Conservation (phyloP, 2,329 filamentous ascomycete species). For the Aspergillus neoniger region DNA sequence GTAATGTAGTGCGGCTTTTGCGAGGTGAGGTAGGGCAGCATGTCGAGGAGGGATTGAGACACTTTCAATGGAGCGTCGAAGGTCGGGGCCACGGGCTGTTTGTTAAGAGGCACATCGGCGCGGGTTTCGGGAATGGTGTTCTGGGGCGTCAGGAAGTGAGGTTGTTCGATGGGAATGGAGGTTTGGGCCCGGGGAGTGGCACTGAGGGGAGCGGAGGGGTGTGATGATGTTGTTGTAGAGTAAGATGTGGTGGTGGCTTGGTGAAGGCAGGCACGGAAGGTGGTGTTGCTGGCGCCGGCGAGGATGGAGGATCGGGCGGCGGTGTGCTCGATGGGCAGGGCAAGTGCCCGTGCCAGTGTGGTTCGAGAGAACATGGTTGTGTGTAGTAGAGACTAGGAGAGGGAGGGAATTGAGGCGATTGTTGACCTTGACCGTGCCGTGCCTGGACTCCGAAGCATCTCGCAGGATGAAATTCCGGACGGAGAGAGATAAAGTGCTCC, state of each 20-base stretch:
- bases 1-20: conserved; percentile 52
- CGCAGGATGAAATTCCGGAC: conserved; percentile 36
- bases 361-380: conserved; percentile 42
- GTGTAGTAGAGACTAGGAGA: not conserved
- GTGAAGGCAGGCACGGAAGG: conserved; percentile 45
- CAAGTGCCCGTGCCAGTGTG: conserved; percentile 31
- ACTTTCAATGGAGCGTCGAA: conserved; percentile 44
- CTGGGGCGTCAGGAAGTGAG: conserved; percentile 16
- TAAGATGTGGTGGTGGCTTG: conserved; percentile 35
- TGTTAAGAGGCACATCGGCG: conserved; percentile 31
- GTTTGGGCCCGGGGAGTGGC: conserved; percentile 30
- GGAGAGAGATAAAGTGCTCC: conserved; percentile 23
- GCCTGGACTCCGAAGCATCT: not conserved
- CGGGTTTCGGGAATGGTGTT: conserved; percentile 20
- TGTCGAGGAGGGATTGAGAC: conserved; percentile 43
- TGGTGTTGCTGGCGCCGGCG: conserved; percentile 27
- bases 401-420: conserved; percentile 2
- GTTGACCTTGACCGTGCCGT: not conserved
- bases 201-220: conserved; percentile 33
- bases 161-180: conserved; percentile 20
- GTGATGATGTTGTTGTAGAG: conserved; percentile 29
- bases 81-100: conserved; percentile 41
- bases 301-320: conserved; percentile 13
- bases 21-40: conserved; percentile 47
- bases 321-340: conserved; percentile 29